Evolutionary conservation across 345 rosid species (phyloP).

Genomic region (Barbarea vulgaris): DNA sequence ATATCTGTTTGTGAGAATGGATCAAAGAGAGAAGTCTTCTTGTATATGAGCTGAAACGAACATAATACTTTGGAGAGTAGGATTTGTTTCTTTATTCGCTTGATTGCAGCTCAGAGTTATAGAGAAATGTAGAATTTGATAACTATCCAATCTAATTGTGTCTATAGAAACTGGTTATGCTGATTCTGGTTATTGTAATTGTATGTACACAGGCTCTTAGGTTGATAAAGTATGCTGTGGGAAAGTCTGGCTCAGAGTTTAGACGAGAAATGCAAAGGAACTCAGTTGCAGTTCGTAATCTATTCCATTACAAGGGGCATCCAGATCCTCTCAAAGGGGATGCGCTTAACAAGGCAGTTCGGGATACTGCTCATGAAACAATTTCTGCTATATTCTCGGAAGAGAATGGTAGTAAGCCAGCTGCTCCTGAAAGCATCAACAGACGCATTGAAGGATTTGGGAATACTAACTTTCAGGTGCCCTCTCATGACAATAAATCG

Average conservation of each 20-base stretch:
- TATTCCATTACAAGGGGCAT: constrained; percentile 86
- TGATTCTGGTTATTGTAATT: constrained; percentile 29
- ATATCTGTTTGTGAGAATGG: no score
- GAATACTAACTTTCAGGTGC: constrained; percentile 74
- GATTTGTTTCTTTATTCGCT: background rate
- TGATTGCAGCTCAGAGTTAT: background rate
- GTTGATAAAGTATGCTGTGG: constrained; percentile 81
- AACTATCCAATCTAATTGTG: background rate
- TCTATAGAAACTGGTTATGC: constrained; percentile 10
- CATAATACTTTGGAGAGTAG: background rate
- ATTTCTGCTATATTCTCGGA: constrained; percentile 81
- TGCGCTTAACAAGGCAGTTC: constrained; percentile 89
- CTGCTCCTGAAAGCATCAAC: constrained; percentile 62
- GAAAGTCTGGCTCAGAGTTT: constrained; percentile 88
- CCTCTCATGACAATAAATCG: constrained; percentile 80
- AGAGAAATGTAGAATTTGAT: background rate
- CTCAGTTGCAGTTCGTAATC: constrained; percentile 78
- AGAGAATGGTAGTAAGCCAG: constrained; percentile 68
- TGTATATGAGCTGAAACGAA: constrained; percentile 3
- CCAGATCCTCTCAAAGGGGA: constrained; percentile 89
- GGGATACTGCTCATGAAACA: constrained; percentile 88
- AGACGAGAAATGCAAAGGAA: constrained; percentile 96
- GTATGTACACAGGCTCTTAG: constrained; percentile 64
- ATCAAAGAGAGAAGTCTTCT: constrained; percentile 21
- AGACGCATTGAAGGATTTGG: constrained; percentile 95